Evolutionary conservation across 495 filamentous ascomycete species (phyloP).

Genomic region (Chaetomium cochliodes): DNA sequence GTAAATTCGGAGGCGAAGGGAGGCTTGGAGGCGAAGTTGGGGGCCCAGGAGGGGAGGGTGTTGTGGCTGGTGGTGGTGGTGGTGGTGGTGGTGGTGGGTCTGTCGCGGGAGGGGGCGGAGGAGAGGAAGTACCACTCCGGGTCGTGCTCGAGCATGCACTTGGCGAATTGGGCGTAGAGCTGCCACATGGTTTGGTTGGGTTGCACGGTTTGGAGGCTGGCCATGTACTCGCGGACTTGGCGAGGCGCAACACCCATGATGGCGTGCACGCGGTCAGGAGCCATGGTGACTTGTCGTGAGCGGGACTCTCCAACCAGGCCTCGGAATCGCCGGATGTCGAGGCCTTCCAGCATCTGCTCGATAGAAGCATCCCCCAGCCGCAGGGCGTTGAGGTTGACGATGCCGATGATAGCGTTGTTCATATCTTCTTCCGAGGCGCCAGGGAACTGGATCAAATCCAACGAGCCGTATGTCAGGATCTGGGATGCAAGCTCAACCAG

Average conservation of each 20-base stretch:
- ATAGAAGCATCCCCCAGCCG: background rate
- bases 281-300: background rate
- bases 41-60: background rate
- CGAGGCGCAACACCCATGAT: background rate
- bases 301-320: background rate
- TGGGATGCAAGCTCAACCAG: background rate
- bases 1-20: background rate
- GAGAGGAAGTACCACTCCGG: background rate
- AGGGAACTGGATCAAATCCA: background rate
- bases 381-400: background rate
- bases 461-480: background rate
- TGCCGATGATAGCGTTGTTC: background rate
- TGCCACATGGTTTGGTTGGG: background rate
- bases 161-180: background rate
- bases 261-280: background rate
- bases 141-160: conserved; percentile 2
- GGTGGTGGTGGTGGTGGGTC: too few relatives aligned
- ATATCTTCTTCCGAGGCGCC: background rate
- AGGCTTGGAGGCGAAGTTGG: background rate
- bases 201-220: background rate
- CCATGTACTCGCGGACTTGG: background rate
- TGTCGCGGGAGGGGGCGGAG: background rate
- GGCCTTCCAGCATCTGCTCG: background rate
- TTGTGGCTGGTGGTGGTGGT: too few relatives aligned
- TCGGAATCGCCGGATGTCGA: background rate